phyloP scores from a whole-genome alignment of 2,329 filamentous ascomycete species.

The Simplicillium sp. region DNA sequence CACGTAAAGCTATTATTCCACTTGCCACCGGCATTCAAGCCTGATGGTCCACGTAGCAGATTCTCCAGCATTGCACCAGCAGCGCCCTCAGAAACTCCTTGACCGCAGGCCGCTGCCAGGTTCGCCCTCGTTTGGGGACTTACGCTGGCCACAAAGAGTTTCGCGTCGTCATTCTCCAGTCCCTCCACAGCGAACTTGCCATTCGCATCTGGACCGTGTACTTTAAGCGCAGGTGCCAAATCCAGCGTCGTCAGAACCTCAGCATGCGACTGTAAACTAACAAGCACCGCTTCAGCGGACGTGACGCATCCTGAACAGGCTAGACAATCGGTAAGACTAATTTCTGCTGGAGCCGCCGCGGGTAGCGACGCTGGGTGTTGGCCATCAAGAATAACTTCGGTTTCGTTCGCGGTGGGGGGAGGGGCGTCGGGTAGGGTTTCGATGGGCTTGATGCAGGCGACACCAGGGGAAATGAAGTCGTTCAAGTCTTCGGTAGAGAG shows the following conservation, averaged over 20 bases:
- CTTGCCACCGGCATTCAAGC: slow-evolving; percentile 60
- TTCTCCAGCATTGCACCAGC: slow-evolving; percentile 78
- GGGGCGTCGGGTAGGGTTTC: slow-evolving; percentile 69
- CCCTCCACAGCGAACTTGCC: slow-evolving; percentile 35
- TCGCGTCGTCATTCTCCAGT: slow-evolving; percentile 50
- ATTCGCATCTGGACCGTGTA: slow-evolving; percentile 20
- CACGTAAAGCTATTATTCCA: slow-evolving; percentile 74
- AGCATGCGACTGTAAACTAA: slow-evolving; percentile 85
- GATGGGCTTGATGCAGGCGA: slow-evolving; percentile 96
- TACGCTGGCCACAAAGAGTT: slow-evolving; percentile 83
- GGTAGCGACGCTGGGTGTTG: slow-evolving; percentile 43
- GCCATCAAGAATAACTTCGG: slow-evolving; percentile 93
- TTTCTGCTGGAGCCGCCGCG: slow-evolving; percentile 62
- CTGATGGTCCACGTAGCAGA: slow-evolving; percentile 58
- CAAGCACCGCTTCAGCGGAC: slow-evolving; percentile 92
- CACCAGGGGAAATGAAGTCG: slow-evolving; percentile 96
- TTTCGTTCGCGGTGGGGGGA: slow-evolving; percentile 32
- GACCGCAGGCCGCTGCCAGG: slow-evolving; percentile 73
- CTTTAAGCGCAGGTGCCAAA: slow-evolving; percentile 41
- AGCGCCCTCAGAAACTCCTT: slow-evolving; percentile 58
- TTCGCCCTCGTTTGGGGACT: slow-evolving; percentile 87
- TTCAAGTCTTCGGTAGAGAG: slow-evolving; percentile 94
- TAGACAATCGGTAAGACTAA: slow-evolving; percentile 93
- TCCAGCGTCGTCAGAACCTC: slow-evolving; percentile 84
- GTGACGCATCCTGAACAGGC: slow-evolving; percentile 97